phyloP scores from a whole-genome alignment of 2,329 filamentous ascomycete species.

The Zalaria obscura region DNA sequence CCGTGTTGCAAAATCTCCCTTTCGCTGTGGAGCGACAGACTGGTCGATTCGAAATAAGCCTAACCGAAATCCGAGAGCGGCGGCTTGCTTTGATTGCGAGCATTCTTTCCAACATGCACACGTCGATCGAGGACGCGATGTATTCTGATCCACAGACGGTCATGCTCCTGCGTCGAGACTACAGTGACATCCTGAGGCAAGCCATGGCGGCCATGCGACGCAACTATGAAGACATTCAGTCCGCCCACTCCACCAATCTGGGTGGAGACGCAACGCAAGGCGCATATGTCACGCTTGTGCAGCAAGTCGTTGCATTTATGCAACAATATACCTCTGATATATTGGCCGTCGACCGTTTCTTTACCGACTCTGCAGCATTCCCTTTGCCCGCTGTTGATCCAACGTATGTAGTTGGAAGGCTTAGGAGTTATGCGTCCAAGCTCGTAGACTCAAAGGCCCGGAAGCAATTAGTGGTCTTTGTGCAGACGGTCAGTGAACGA shows the following conservation, averaged over 20 bases:
- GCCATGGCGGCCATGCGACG: slow-evolving; percentile 47
- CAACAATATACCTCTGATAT: slow-evolving; percentile 48
- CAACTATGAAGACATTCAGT: slow-evolving; percentile 40
- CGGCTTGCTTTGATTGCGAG: slow-evolving; percentile 41
- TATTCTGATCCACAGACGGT: slow-evolving; percentile 15
- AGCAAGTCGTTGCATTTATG: slow-evolving; percentile 42
- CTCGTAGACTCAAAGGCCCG: slow-evolving; percentile 31
- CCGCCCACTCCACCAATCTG: not conserved
- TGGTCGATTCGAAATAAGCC: slow-evolving; percentile 31
- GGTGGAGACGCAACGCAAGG: slow-evolving; percentile 23
- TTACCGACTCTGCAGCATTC: slow-evolving; percentile 45
- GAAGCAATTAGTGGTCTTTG: slow-evolving; percentile 42
- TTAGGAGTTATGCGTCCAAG: slow-evolving; percentile 45
- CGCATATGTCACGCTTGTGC: slow-evolving; percentile 47
- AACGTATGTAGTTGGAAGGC: slow-evolving; percentile 45
- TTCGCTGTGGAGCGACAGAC: slow-evolving; percentile 30
- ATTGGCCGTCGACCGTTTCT: slow-evolving; percentile 42
- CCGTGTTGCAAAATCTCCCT: slow-evolving; percentile 42
- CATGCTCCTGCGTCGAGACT: slow-evolving; percentile 29
- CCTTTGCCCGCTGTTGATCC: slow-evolving; percentile 46
- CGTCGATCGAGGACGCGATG: slow-evolving; percentile 25
- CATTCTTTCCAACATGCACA: slow-evolving; percentile 45
- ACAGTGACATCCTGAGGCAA: slow-evolving; percentile 36
- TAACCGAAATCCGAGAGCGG: slow-evolving; percentile 38
- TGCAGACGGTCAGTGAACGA: slow-evolving; percentile 45